phyloP scores from a whole-genome alignment of 768 basidiomycete species.

The Xerocomellus amylosporus region DNA sequence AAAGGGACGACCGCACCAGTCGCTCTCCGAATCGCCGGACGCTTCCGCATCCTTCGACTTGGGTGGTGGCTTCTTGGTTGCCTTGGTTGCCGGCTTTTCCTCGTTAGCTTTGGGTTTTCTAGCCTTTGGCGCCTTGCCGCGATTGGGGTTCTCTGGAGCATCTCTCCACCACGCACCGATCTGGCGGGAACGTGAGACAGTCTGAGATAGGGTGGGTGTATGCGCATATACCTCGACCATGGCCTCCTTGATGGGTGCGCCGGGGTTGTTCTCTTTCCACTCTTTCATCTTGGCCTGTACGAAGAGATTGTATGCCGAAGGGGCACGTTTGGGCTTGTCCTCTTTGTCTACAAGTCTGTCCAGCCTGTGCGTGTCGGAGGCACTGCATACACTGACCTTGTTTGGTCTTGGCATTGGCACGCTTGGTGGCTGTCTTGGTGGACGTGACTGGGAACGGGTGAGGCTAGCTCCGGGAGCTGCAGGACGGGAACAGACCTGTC shows the following conservation, averaged over 20 bases:
- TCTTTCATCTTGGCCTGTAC: slow-evolving; percentile 55
- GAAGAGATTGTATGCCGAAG: slow-evolving; percentile 57
- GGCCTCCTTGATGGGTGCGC: slow-evolving; percentile 48
- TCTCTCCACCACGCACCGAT: slow-evolving; percentile 57
- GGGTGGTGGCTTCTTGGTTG: slow-evolving; percentile 15
- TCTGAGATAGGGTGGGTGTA: neutral
- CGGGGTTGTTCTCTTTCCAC: slow-evolving; percentile 54
- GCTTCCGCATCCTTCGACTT: slow-evolving; percentile 23
- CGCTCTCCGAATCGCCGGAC: slow-evolving; percentile 24
- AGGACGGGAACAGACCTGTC: slow-evolving; percentile 38
- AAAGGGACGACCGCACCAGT: slow-evolving; percentile 10
- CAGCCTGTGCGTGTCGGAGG: neutral
- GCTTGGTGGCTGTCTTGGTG: slow-evolving; percentile 57
- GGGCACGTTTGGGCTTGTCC: slow-evolving; percentile 56
- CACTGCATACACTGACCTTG: slow-evolving; percentile 28
- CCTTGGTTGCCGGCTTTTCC: slow-evolving; percentile 3
- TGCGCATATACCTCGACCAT: slow-evolving; percentile 41
- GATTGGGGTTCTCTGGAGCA: slow-evolving; percentile 62
- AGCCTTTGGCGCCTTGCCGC: slow-evolving; percentile 50
- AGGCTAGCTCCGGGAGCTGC: neutral
- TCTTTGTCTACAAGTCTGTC: slow-evolving; percentile 30
- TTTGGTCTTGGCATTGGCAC: slow-evolving; percentile 46
- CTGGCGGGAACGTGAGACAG: slow-evolving; percentile 32
- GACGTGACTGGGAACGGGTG: slow-evolving; percentile 40
- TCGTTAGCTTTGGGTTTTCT: slow-evolving; percentile 42